Evolutionary conservation across 306 rosid species (phyloP).

Genomic region (Acacia crassicarpa): DNA sequence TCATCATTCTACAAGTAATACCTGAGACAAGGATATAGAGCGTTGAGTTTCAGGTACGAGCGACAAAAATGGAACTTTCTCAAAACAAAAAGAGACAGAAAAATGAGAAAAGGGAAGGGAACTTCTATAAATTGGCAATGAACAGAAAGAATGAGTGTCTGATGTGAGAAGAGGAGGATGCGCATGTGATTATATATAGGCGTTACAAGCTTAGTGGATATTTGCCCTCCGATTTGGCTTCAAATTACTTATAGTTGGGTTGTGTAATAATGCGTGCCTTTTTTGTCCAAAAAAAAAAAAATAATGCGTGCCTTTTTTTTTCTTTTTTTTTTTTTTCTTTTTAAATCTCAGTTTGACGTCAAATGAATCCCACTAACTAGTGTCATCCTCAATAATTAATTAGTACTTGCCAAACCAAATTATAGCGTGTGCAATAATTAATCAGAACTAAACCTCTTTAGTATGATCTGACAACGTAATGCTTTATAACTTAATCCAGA

Average conservation of each 20-base stretch:
- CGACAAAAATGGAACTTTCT: background rate
- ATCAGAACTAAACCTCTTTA: background rate
- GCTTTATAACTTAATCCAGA: too few relatives aligned
- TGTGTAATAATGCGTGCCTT: background rate
- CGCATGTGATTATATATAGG: background rate
- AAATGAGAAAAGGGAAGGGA: background rate
- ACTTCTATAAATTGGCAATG: background rate
- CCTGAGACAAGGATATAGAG: too few relatives aligned
- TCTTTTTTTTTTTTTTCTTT: too few relatives aligned
- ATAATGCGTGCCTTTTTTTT: background rate
- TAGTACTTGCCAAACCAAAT: background rate
- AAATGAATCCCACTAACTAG: background rate
- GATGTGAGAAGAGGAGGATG: background rate
- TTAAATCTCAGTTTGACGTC: background rate
- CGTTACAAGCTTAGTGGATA: background rate
- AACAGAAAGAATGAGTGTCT: background rate
- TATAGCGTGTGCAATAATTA: background rate
- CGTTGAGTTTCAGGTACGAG: too few relatives aligned
- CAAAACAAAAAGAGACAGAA: background rate
- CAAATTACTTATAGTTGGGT: background rate
- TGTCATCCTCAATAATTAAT: background rate
- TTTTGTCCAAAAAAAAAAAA: too few relatives aligned
- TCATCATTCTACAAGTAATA: too few relatives aligned
- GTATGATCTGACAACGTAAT: too few relatives aligned
- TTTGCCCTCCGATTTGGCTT: background rate